Base-by-base conservation (phyloP, 768 basidiomycete species). In the Lactarius sp. region DNA sequence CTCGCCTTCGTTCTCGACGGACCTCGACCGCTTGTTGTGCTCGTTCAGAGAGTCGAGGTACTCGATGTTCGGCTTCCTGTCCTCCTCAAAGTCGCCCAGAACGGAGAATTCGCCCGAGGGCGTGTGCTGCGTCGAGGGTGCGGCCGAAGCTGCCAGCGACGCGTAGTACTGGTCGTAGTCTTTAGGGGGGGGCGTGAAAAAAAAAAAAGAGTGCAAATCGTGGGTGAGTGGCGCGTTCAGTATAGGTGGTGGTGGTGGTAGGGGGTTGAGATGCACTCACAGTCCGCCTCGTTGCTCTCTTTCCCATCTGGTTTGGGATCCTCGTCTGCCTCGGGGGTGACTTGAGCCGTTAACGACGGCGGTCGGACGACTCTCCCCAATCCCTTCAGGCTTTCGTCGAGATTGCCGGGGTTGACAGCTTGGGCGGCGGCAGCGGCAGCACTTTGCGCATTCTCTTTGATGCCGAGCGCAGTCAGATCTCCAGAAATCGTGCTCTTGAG, bases 401-500 rank as follows among this genome's bases (percentile, higher is more conserved):
- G 69, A 62, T 42, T 67, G 61, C 63, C 68, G 57, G 68, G 49
- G 63, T 70, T 13, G 72, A 70, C 58, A 10, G 60, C 68, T 33
- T 81, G 81, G 31, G 79, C 75, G 61, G 31, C 52, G 6, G 64
- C 44, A 9, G 79, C 75, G 61, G 31, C 52, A 6, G 64, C 44
- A 13, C 13, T 60, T 16, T 86, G 77, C n/a, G 82, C 84, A 65
- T 73, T 83, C 72, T 91, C 89, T 69, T 85, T 83, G 61, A 90
- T 81, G 20, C 94, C 93, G 46, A 95, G 79, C 22, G 92, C 88
- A 0, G 96, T 97, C 64, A 94, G 77, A 68, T 95, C 90, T 9
- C 94, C 94, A 4, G 93, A 87, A 65, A 99, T 93, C 3, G 97
- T 99, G 71, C 93, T 95, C 75, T 92, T 90, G 69, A 94, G 81